Evolutionary conservation across 306 rosid genomes (phyloP).

Genomic region (Medicago lupulina): DNA sequence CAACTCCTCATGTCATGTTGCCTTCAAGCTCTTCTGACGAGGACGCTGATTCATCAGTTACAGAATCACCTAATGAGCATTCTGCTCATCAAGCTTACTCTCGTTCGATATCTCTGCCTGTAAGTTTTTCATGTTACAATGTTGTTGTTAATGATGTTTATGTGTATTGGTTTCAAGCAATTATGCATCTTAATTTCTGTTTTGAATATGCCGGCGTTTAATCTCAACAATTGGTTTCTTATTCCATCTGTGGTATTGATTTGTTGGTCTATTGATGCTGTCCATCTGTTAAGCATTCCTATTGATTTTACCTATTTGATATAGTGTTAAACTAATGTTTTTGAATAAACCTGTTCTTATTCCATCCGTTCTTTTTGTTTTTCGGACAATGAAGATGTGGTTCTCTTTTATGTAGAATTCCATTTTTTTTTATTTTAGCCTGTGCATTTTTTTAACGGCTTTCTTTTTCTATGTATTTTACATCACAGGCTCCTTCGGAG

Average conservation of each 20-base stretch:
- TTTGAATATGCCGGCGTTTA: neutral
- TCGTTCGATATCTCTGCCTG: conserved; percentile 73
- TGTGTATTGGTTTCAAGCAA: neutral
- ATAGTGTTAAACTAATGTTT: neutral
- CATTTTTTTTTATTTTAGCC: neutral
- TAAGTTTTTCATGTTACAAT: conserved; percentile 48
- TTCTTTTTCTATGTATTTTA: conserved; percentile 7
- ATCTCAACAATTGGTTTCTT: too few relatives aligned
- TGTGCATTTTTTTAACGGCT: conserved; percentile 15
- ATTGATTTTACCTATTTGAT: neutral
- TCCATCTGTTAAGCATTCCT: neutral
- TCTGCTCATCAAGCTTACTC: conserved; percentile 48
- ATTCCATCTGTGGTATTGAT: neutral
- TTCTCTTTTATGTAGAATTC: neutral
- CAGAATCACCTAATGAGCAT: conserved; percentile 44
- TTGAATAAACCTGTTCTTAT: neutral
- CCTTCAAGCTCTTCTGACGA: conserved; percentile 45
- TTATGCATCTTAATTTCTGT: neutral
- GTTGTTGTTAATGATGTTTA: neutral
- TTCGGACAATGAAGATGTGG: neutral
- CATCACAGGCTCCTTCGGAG: conserved; percentile 59
- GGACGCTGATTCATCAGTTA: conserved; percentile 45
- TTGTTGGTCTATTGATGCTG: neutral
- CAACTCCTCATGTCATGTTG: conserved; percentile 46
- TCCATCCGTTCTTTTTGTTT: neutral